Conservation (phyloP, 257 asterid genomes). For the Parsonsia alboflavescens region DNA sequence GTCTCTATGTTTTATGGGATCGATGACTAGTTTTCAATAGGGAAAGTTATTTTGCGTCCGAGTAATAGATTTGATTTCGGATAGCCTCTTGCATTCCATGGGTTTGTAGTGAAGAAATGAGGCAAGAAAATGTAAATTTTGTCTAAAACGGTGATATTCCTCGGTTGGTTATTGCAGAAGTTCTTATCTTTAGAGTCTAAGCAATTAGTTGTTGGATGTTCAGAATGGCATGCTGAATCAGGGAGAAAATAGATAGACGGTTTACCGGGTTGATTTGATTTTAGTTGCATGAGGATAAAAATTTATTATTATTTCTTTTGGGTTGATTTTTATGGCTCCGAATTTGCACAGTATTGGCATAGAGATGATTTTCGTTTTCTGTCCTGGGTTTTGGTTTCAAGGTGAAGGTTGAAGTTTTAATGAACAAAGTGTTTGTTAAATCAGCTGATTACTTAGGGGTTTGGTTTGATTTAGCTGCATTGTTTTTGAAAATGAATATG, state of each 20-base stretch:
- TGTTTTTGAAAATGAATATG: neutral
- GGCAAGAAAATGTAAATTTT: neutral
- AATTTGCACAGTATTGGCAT: neutral
- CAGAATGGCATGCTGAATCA: neutral
- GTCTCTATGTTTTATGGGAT: neutral
- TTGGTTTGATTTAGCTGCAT: constrained; percentile 11
- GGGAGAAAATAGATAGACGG: neutral
- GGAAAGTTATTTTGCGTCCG: neutral
- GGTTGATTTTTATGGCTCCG: too few species aligned
- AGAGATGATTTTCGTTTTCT: neutral
- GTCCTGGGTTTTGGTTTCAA: neutral
- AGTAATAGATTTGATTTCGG: neutral
- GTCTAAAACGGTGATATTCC: neutral
- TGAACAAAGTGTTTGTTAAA: neutral
- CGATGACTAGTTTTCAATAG: too few species aligned
- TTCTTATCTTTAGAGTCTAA: neutral
- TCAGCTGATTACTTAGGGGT: neutral
- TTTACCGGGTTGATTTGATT: neutral
- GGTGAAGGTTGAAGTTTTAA: neutral
- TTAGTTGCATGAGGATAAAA: neutral
- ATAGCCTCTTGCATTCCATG: neutral
- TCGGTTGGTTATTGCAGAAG: neutral
- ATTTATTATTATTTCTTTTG: neutral
- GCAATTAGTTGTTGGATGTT: neutral
- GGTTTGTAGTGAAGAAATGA: neutral